Percentiles rank a stretch among this genome's conserved stretches.
phyloP scores from a whole-genome alignment of 805 yeast genomes.

The Hemisphaericaspora nanyangensis region DNA sequence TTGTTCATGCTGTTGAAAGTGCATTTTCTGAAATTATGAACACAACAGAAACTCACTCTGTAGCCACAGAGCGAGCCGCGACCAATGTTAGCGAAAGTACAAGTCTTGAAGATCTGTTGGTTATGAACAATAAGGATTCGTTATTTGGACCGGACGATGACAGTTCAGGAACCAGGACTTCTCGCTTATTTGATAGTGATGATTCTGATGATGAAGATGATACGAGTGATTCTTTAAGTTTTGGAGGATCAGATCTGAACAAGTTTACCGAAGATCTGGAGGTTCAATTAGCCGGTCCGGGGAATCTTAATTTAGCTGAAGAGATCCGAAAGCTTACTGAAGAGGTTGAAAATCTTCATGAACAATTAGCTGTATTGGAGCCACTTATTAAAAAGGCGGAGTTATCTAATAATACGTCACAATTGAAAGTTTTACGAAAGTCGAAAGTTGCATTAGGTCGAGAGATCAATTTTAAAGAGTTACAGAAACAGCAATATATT shows the following conservation, averaged over 20 bases:
- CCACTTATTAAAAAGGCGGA: conserved; percentile 79
- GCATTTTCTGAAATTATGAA: conserved; percentile 60
- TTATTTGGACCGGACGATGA: no score
- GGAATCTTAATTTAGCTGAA: conserved; percentile 60
- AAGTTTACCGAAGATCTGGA: conserved; percentile 1
- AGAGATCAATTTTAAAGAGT: conserved; percentile 71
- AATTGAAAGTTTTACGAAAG: conserved; percentile 61
- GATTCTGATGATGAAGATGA: conserved; percentile 29
- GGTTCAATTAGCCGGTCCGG: conserved; percentile 56
- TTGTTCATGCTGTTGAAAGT: conserved; percentile 60
- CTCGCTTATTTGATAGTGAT: conserved; percentile 32
- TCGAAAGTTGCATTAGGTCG: conserved; percentile 64
- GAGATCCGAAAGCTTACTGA: conserved; percentile 57
- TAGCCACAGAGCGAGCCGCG: no score
- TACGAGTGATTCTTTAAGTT: conserved; percentile 1
- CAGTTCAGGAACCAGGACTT: no score
- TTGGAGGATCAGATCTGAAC: not conserved
- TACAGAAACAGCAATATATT: conserved; percentile 73
- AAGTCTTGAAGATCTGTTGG: not conserved
- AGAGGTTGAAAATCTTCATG: conserved; percentile 55
- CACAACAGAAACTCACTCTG: conserved; percentile 11
- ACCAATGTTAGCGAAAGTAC: no score
- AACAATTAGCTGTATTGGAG: conserved; percentile 61
- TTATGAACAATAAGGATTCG: not conserved
- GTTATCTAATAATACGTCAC: conserved; percentile 69